A percentile compares a stretch with the other conserved stretches of the same genome.
phyloP scores from a whole-genome alignment of 2,329 filamentous ascomycete species.

The Fusarium oxysporum region DNA sequence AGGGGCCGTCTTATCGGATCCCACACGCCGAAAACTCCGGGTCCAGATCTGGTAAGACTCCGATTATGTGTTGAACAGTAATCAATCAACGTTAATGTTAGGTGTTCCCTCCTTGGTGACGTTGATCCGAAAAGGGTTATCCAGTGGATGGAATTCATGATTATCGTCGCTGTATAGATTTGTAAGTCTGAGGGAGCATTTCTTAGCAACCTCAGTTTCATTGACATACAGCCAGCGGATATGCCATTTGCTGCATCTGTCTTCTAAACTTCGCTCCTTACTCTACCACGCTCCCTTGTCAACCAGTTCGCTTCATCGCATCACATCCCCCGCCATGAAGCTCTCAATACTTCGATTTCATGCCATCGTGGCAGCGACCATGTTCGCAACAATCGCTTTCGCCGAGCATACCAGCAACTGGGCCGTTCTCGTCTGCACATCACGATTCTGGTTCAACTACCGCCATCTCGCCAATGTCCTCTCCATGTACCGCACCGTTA shows the following conservation, averaged over 20 bases:
- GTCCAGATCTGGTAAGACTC: slow-evolving; percentile 13
- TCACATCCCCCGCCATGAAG: slow-evolving; percentile 59
- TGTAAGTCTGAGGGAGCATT: slow-evolving; percentile 40
- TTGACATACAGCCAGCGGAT: slow-evolving; percentile 13
- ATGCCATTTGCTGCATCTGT: slow-evolving; percentile 31
- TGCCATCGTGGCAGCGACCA: slow-evolving; percentile 60
- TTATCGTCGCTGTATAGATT: slow-evolving; percentile 36
- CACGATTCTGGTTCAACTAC: slow-evolving; percentile 99
- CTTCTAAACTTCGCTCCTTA: slow-evolving; percentile 23
- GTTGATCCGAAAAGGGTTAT: slow-evolving; percentile 36
- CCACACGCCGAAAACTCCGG: slow-evolving; percentile 38
- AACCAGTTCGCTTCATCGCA: slow-evolving; percentile 9
- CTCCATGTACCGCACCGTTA: slow-evolving; percentile 97
- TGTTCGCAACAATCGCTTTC: slow-evolving; percentile 60
- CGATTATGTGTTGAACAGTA: slow-evolving; percentile 2
- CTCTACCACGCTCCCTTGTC: slow-evolving; percentile 15
- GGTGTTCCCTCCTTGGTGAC: slow-evolving; percentile 38
- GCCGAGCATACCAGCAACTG: slow-evolving; percentile 97
- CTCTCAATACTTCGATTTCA: slow-evolving; percentile 59
- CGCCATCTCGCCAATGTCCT: slow-evolving; percentile 97
- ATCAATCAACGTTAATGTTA: neutral
- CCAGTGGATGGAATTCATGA: slow-evolving; percentile 25
- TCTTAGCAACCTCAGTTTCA: slow-evolving; percentile 29
- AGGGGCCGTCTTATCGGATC: slow-evolving; percentile 33
- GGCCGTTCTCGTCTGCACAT: slow-evolving; percentile 98